Percentiles rank a stretch among this genome's conserved stretches.
phyloP scores from a whole-genome alignment of 129 eudicot genomes.

The Centella asiatica region DNA sequence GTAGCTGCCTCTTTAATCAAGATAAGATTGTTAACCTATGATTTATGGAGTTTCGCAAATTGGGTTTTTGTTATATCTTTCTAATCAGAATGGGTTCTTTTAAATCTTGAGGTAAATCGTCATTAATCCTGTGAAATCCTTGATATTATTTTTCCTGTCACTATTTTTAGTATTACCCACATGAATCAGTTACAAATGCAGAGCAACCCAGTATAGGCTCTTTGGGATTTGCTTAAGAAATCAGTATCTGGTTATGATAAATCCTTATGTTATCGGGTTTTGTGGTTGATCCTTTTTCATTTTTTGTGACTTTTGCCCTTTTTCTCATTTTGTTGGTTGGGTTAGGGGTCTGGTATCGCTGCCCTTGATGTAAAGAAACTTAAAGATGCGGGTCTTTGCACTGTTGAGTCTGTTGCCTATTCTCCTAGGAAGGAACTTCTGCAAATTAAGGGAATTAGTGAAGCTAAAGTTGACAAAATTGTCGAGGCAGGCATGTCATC shows the following conservation, averaged over 20 bases:
- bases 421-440: conserved; percentile 93
- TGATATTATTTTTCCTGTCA: too few species aligned
- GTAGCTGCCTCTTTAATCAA: not conserved
- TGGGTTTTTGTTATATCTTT: not conserved
- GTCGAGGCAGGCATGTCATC: conserved; percentile 76
- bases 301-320: too few species aligned
- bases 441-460: conserved; percentile 94
- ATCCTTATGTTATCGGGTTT: not conserved
- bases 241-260: not conserved
- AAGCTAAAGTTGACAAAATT: conserved; percentile 96
- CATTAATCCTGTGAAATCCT: too few species aligned
- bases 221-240: too few species aligned
- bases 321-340: not conserved
- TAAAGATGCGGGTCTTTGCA: conserved; percentile 91
- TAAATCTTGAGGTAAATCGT: too few species aligned
- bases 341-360: conserved; percentile 79
- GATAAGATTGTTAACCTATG: not conserved
- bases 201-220: too few species aligned
- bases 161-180: too few species aligned
- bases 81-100: too few species aligned
- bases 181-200: too few species aligned
- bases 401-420: conserved; percentile 92
- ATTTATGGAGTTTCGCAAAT: not conserved
- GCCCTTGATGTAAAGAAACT: conserved; percentile 85
- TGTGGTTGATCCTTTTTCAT: not conserved